phyloP scores from a whole-genome alignment of 2,329 filamentous ascomycete species.

The Aureobasidium sp. region DNA sequence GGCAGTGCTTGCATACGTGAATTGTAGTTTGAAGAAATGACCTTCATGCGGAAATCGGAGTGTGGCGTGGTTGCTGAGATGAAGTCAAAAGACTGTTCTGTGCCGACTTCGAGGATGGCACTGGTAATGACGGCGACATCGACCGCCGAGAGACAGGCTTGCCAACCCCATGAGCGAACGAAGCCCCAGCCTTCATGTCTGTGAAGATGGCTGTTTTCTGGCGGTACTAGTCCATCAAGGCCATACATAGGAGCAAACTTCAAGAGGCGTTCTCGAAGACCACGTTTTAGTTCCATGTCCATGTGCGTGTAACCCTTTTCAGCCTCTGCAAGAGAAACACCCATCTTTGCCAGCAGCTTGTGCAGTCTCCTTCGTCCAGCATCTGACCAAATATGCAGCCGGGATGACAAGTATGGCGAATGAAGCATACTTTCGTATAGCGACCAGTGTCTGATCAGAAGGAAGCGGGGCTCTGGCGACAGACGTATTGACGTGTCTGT shows the following conservation, averaged over 20 bases:
- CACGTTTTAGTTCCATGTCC: slow-evolving; percentile 93
- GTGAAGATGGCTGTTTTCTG: slow-evolving; percentile 56
- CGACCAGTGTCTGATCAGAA: slow-evolving; percentile 93
- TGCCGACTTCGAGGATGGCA: slow-evolving; percentile 83
- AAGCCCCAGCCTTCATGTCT: slow-evolving; percentile 94
- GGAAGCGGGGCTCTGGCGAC: slow-evolving; percentile 86
- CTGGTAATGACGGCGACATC: slow-evolving; percentile 92
- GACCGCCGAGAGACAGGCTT: slow-evolving; percentile 83
- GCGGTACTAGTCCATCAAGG: slow-evolving; percentile 84
- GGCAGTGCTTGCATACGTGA: slow-evolving; percentile 26
- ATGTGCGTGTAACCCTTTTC: slow-evolving; percentile 96
- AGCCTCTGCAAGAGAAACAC: slow-evolving; percentile 86
- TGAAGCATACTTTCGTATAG: slow-evolving; percentile 98
- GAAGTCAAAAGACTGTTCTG: slow-evolving; percentile 15
- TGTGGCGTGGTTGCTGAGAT: slow-evolving; percentile 16
- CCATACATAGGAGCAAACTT: slow-evolving; percentile 93
- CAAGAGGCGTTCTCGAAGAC: slow-evolving; percentile 73
- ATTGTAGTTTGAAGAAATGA: slow-evolving; percentile 21
- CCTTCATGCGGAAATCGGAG: slow-evolving; percentile 15
- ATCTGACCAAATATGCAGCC: slow-evolving; percentile 92
- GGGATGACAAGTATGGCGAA: slow-evolving; percentile 86
- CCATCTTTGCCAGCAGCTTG: slow-evolving; percentile 96
- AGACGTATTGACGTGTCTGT: slow-evolving; percentile 88
- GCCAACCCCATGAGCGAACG: slow-evolving; percentile 95
- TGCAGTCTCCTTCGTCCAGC: slow-evolving; percentile 79